Percentiles rank a stretch among this genome's conserved stretches.
Conservation (phyloP, 768 basidiomycete species). For the Erythrobasidium yunnanense region DNA sequence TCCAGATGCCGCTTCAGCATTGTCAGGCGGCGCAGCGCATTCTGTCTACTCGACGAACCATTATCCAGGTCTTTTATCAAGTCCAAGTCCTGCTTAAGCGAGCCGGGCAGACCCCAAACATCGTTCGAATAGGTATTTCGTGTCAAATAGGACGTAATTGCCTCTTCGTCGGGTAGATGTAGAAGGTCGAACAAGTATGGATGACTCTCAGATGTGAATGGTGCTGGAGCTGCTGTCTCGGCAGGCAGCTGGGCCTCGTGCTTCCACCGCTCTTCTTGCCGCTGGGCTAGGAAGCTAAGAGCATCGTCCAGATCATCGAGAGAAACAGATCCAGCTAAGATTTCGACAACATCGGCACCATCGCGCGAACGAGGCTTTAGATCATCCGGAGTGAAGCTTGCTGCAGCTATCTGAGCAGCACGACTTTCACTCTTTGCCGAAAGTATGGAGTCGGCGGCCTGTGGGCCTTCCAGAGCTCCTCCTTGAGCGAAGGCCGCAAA, state of each 20-base stretch:
- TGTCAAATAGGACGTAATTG: neutral
- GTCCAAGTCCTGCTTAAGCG: slow-evolving; percentile 18
- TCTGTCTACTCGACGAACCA: neutral
- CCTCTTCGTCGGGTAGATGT: slow-evolving; percentile 6
- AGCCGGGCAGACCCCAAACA: slow-evolving; percentile 19
- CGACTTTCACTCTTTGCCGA: neutral
- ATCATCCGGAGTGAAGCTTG: neutral
- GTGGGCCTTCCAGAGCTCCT: neutral
- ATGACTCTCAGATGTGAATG: neutral
- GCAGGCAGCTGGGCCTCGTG: neutral
- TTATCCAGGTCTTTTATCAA: neutral
- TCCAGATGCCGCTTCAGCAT: slow-evolving; percentile 11
- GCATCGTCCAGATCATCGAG: slow-evolving; percentile 3
- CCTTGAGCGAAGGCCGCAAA: neutral
- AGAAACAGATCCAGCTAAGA: neutral
- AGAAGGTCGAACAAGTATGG: slow-evolving; percentile 11
- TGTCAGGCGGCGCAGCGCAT: slow-evolving; percentile 4
- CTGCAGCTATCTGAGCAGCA: neutral
- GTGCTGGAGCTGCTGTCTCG: neutral
- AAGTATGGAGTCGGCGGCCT: too few species aligned
- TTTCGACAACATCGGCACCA: neutral
- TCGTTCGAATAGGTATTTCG: slow-evolving; percentile 20
- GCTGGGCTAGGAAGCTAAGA: neutral
- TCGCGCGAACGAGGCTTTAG: neutral
- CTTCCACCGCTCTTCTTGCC: slow-evolving; percentile 1